A percentile compares a stretch with the other conserved stretches of the same genome.
Evolutionary conservation across 768 basidiomycete species (phyloP).

Genomic region (Exidia glandulosa): DNA sequence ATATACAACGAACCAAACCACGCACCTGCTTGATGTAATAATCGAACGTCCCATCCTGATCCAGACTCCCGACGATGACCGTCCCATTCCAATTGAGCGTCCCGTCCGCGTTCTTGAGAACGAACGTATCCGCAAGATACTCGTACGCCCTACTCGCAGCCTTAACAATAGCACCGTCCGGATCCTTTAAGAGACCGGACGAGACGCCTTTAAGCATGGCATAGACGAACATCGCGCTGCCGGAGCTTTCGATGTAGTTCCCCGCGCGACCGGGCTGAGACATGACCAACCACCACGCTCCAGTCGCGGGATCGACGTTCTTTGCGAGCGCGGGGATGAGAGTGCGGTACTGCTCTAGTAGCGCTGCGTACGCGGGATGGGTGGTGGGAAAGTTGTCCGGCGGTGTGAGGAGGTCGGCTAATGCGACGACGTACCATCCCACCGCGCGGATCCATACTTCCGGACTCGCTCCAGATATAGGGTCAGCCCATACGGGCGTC

Average conservation of each 20-base stretch:
- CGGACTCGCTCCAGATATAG: slow-evolving; percentile 35
- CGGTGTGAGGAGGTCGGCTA: slow-evolving; percentile 28
- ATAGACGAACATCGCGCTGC: slow-evolving; percentile 36
- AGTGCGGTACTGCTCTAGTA: slow-evolving; percentile 24
- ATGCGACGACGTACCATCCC: slow-evolving; percentile 38
- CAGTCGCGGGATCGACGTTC: slow-evolving; percentile 28
- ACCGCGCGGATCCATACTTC: slow-evolving; percentile 40
- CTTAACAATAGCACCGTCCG: slow-evolving; percentile 26
- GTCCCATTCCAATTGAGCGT: slow-evolving; percentile 37
- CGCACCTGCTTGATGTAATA: slow-evolving; percentile 23
- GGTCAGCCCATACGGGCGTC: slow-evolving; percentile 29
- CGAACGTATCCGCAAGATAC: slow-evolving; percentile 31
- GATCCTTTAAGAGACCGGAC: slow-evolving; percentile 28
- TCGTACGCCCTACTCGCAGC: slow-evolving; percentile 31
- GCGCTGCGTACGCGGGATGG: slow-evolving; percentile 17
- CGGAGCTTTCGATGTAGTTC: slow-evolving; percentile 43
- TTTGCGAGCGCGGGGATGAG: slow-evolving; percentile 26
- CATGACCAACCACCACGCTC: slow-evolving; percentile 43
- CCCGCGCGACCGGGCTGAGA: slow-evolving; percentile 32
- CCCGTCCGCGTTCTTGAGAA: slow-evolving; percentile 29
- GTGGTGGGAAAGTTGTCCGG: slow-evolving; percentile 24
- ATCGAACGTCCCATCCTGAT: background rate
- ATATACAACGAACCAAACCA: slow-evolving; percentile 29
- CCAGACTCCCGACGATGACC: slow-evolving; percentile 23
- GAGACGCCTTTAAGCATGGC: slow-evolving; percentile 34